Conservation (phyloP, 148 eudicot genomes). For the Chenopodium suecicum region DNA sequence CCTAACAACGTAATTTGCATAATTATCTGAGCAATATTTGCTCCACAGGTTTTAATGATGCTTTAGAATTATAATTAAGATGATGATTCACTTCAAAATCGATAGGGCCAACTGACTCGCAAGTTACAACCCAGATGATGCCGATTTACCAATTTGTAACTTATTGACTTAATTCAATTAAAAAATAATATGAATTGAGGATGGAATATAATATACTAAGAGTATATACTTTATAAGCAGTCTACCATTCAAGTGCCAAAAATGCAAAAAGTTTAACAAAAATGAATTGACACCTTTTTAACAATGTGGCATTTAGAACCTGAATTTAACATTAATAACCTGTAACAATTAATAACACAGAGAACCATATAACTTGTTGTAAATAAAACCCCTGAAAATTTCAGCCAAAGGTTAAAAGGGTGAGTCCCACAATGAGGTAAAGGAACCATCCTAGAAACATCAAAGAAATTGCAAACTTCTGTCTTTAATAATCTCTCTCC, state of each 20-base stretch:
- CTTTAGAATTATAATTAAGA: no score
- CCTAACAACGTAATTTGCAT: not conserved
- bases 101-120: not conserved
- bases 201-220: not conserved
- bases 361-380: no score
- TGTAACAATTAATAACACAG: not conserved
- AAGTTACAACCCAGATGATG: not conserved
- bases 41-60: not conserved
- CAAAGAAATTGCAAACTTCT: slow-evolving; percentile 13
- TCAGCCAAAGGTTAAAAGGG: not conserved
- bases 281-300: slow-evolving; percentile 12
- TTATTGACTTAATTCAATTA: no score
- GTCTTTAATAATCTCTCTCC: slow-evolving; percentile 5
- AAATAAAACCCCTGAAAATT: not conserved
- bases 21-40: not conserved
- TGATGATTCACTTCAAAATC: no score
- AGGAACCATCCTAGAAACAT: slow-evolving; percentile 29
- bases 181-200: not conserved
- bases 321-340: slow-evolving; percentile 7
- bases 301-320: slow-evolving; percentile 8
- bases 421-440: slow-evolving; percentile 4
- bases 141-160: not conserved
- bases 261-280: not conserved
- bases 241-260: not conserved
- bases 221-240: not conserved